Evolutionary conservation across 208 protist species (phyloP).

Genomic region (Crithidia acanthocephali): DNA sequence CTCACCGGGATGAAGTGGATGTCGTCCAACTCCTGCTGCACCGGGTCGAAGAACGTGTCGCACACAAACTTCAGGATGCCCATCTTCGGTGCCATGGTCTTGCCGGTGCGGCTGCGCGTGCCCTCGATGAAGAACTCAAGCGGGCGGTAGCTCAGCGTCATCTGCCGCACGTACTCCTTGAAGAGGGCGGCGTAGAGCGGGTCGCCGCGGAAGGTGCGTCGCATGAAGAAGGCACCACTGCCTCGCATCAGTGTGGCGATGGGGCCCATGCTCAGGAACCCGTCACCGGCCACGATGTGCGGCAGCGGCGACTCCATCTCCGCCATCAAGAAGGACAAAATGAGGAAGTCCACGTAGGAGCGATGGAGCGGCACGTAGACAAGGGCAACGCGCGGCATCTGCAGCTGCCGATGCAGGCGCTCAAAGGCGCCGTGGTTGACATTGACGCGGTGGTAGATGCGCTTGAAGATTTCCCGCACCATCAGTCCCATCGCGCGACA

Average conservation of each 20-base stretch:
- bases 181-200: slow-evolving; percentile 82
- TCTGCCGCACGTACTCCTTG: slow-evolving; percentile 80
- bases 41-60: slow-evolving; percentile 73
- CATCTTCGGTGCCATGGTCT: slow-evolving; percentile 87
- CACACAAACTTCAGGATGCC: slow-evolving; percentile 92
- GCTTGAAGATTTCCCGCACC: slow-evolving; percentile 61
- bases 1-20: slow-evolving; percentile 85
- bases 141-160: slow-evolving; percentile 55
- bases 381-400: slow-evolving; percentile 55
- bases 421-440: slow-evolving; percentile 69
- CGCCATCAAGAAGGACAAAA: slow-evolving; percentile 82
- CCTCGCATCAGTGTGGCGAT: slow-evolving; percentile 79
- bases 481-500: slow-evolving; percentile 57
- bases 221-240: slow-evolving; percentile 94
- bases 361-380: slow-evolving; percentile 85
- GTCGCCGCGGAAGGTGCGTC: slow-evolving; percentile 81
- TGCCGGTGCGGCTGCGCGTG: slow-evolving; percentile 84
- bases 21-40: slow-evolving; percentile 64
- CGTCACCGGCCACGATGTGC: slow-evolving; percentile 89
- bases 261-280: slow-evolving; percentile 81
- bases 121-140: slow-evolving; percentile 94
- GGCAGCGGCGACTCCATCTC: slow-evolving; percentile 67
- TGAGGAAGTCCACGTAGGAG: slow-evolving; percentile 91
- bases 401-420: slow-evolving; percentile 46
- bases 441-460: slow-evolving; percentile 70